phyloP scores from a whole-genome alignment of 108 stramenopile species.

The Fragilariopsis cylindrus region DNA sequence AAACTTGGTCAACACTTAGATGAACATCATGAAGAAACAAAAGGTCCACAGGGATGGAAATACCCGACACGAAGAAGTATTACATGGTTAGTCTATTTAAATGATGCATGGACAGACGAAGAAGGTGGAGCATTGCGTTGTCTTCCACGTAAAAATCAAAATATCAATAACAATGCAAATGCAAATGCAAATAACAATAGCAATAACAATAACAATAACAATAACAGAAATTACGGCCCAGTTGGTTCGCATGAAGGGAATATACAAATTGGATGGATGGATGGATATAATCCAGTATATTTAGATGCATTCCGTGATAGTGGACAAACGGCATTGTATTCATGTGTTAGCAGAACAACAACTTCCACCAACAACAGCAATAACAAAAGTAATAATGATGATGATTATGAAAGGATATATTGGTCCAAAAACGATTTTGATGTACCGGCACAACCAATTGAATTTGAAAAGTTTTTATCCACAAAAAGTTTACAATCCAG shows the following conservation, averaged over 20 bases:
- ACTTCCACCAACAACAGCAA: no score
- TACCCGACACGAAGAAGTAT: slow-evolving; percentile 46
- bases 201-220: background rate
- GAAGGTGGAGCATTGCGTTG: slow-evolving; percentile 49
- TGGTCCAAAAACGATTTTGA: slow-evolving; percentile 32
- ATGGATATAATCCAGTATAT: slow-evolving; percentile 34
- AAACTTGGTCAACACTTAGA: slow-evolving; percentile 45
- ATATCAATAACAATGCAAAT: background rate
- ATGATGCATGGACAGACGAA: slow-evolving; percentile 33
- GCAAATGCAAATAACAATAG: background rate
- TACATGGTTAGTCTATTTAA: slow-evolving; percentile 61
- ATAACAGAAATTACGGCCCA: background rate
- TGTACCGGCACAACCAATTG: slow-evolving; percentile 44
- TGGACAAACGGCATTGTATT: slow-evolving; percentile 1
- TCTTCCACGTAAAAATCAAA: slow-evolving; percentile 14
- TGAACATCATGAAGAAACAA: slow-evolving; percentile 60
- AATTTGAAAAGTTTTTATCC: slow-evolving; percentile 31
- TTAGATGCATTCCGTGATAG: slow-evolving; percentile 37
- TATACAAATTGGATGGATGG: slow-evolving; percentile 59
- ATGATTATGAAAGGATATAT: background rate
- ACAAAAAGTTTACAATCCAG: slow-evolving; percentile 7
- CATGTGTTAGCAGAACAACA: background rate
- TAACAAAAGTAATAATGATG: background rate
- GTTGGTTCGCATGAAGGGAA: slow-evolving; percentile 44
- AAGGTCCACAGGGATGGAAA: slow-evolving; percentile 54